Conservation (phyloP, 2,329 filamentous ascomycete species). For the Cladosporium sp. region DNA sequence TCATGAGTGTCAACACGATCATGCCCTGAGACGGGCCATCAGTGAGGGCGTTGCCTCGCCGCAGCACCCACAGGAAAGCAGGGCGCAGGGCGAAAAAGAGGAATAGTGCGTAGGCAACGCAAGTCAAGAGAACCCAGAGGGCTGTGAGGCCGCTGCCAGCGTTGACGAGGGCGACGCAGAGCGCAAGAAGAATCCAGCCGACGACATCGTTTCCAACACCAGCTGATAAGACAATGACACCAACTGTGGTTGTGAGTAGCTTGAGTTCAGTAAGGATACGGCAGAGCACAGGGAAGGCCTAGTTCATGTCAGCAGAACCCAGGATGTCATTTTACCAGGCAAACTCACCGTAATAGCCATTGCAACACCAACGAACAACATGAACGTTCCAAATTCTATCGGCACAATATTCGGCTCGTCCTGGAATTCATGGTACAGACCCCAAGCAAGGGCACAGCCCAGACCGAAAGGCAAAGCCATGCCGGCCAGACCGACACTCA, state of each 20-base stretch:
- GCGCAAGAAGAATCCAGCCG: constrained; percentile 82
- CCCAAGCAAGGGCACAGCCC: constrained; percentile 71
- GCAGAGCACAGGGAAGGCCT: constrained; percentile 79
- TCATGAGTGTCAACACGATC: constrained; percentile 71
- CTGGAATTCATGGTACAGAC: constrained; percentile 69
- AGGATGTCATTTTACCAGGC: no score
- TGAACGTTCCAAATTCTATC: constrained; percentile 56
- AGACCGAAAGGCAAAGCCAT: constrained; percentile 77
- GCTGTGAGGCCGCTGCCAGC: constrained; percentile 74
- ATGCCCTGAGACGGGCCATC: constrained; percentile 81
- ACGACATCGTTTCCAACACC: constrained; percentile 88
- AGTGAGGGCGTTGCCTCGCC: constrained; percentile 68
- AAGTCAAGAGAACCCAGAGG: constrained; percentile 73
- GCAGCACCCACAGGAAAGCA: constrained; percentile 66
- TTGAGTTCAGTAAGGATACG: constrained; percentile 87
- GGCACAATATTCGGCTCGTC: constrained; percentile 48
- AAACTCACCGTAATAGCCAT: constrained; percentile 38
- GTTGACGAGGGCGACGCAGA: constrained; percentile 87
- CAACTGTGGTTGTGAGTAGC: constrained; percentile 72
- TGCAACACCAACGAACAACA: constrained; percentile 81
- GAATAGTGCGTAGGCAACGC: constrained; percentile 68
- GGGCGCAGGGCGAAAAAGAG: constrained; percentile 69
- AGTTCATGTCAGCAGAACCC: constrained; percentile 1
- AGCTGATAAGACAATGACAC: constrained; percentile 79
- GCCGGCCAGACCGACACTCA: constrained; percentile 71